phyloP scores from a whole-genome alignment of 176 grass and related monocot species.

The Oropetium thomaeum region DNA sequence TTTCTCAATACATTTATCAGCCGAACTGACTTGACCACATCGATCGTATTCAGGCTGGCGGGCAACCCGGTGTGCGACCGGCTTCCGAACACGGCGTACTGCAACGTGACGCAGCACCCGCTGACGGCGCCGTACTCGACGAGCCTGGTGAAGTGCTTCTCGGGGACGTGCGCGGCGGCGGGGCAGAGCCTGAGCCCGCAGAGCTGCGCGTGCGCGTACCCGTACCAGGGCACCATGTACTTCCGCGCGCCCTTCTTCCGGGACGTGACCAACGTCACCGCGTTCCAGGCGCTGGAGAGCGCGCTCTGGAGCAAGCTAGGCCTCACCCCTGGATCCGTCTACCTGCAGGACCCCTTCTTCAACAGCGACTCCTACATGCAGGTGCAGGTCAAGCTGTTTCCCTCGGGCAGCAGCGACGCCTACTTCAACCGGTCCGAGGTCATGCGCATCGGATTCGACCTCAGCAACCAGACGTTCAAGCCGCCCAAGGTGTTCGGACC shows the following conservation, averaged over 20 bases:
- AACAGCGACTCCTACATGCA: constrained; percentile 60
- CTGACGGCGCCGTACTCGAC: constrained; percentile 53
- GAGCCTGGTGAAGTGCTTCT: constrained; percentile 59
- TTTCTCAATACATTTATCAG: not conserved
- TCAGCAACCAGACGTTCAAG: constrained; percentile 87
- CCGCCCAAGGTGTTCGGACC: constrained; percentile 75
- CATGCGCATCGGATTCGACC: constrained; percentile 70
- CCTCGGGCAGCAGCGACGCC: constrained; percentile 33
- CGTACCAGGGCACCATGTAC: constrained; percentile 70
- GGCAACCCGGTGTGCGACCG: constrained; percentile 76
- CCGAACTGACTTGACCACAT: not conserved
- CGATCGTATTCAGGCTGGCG: constrained; percentile 70
- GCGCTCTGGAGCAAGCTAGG: constrained; percentile 58
- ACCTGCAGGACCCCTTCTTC: constrained; percentile 70
- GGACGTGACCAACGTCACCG: constrained; percentile 62
- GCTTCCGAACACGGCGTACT: constrained; percentile 33
- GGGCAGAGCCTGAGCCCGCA: constrained; percentile 79
- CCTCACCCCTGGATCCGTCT: constrained; percentile 73
- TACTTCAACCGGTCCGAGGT: constrained; percentile 84
- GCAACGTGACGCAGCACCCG: constrained; percentile 38
- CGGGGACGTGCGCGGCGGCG: constrained; percentile 33
- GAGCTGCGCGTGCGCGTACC: constrained; percentile 85
- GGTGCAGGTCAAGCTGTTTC: constrained; percentile 80
- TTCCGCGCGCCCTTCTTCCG: constrained; percentile 68
- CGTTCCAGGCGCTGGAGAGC: constrained; percentile 78